A percentile compares a stretch with the other conserved stretches of the same genome.
These are phyloP conservation scores for Erysimum cheiranthoides DNA, from an alignment of 345 rosid species.

Conservation along the genomic window DNA sequence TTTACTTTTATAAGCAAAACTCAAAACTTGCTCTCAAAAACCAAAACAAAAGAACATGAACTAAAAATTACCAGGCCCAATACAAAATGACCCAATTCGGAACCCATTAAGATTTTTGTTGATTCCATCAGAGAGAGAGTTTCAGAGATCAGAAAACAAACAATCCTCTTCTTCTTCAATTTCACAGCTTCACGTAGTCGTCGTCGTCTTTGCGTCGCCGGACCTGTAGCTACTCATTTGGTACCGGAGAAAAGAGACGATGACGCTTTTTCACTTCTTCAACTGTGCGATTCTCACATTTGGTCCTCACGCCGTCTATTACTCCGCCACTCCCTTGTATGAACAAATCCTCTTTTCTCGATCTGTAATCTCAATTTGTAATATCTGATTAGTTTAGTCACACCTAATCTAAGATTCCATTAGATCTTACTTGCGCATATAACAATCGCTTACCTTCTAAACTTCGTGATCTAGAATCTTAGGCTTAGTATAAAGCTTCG, in stretches of 20 bases:
- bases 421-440: background rate
- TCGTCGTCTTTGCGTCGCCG: slow-evolving; percentile 27
- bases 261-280: slow-evolving; percentile 98
- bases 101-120: slow-evolving; percentile 12
- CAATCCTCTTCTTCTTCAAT: slow-evolving; percentile 15
- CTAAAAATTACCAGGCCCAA: too few relatives aligned
- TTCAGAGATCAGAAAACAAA: background rate
- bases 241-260: slow-evolving; percentile 32
- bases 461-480: slow-evolving; percentile 27
- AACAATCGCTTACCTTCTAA: background rate
- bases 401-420: background rate
- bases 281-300: slow-evolving; percentile 98
- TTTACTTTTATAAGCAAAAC: too few relatives aligned
- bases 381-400: background rate
- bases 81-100: background rate
- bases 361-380: slow-evolving; percentile 25
- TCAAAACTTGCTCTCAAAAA: too few relatives aligned
- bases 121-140: slow-evolving; percentile 9
- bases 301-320: slow-evolving; percentile 99
- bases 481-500: background rate
- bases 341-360: slow-evolving; percentile 17
- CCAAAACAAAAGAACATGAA: too few relatives aligned
- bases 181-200: slow-evolving; percentile 17
- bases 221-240: slow-evolving; percentile 11
- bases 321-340: slow-evolving; percentile 97